Evolutionary conservation across 768 basidiomycete genomes (phyloP).

Genomic region (Tulasnella sp.): DNA sequence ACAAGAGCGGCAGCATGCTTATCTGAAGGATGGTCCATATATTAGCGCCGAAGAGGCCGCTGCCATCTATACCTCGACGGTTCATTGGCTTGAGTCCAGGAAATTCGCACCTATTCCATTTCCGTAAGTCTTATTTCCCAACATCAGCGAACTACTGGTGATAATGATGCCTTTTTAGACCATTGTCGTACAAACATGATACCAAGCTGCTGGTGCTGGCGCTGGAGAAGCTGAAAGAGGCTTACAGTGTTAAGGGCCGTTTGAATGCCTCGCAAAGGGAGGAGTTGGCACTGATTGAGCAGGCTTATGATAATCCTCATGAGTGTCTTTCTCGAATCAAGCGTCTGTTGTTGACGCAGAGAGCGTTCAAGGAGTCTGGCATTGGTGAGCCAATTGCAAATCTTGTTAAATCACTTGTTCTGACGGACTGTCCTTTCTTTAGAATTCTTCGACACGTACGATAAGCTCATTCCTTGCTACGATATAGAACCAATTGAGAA

Average conservation of each 20-base stretch:
- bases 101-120: slow-evolving; percentile 99
- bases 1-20: slow-evolving; percentile 96
- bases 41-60: slow-evolving; percentile 98
- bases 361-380: slow-evolving; percentile 96
- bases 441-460: slow-evolving; percentile 93
- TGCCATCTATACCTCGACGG: slow-evolving; percentile 95
- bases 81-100: slow-evolving; percentile 96
- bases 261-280: slow-evolving; percentile 97
- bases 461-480: slow-evolving; percentile 96
- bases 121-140: slow-evolving; percentile 42
- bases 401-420: neutral
- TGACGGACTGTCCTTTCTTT: neutral
- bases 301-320: slow-evolving; percentile 98
- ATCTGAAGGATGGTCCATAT: slow-evolving; percentile 98
- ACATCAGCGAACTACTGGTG: neutral
- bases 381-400: slow-evolving; percentile 32
- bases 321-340: slow-evolving; percentile 98
- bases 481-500: slow-evolving; percentile 99
- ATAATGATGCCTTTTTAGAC: slow-evolving; percentile 32
- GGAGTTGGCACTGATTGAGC: slow-evolving; percentile 94
- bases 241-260: slow-evolving; percentile 94
- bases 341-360: slow-evolving; percentile 87
- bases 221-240: slow-evolving; percentile 96
- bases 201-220: slow-evolving; percentile 94
- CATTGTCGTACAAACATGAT: slow-evolving; percentile 97